Evolutionary conservation across 1,139 yeast species (phyloP).

Genomic region (Wickerhamiella infanticola): DNA sequence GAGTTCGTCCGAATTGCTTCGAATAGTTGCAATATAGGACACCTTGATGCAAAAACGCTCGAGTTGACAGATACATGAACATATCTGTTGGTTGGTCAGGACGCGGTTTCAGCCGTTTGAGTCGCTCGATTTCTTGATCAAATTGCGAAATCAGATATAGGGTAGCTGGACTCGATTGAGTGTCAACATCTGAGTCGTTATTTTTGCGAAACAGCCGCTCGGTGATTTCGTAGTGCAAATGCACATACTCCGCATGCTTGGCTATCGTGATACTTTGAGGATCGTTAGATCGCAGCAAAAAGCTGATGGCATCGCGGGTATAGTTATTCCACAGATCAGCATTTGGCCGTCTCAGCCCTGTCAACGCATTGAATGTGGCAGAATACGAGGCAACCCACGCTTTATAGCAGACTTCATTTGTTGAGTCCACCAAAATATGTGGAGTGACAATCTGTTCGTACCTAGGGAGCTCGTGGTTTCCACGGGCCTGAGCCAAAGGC

Average conservation of each 20-base stretch:
- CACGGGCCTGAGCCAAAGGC: slow-evolving; percentile 7
- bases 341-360: slow-evolving; percentile 20
- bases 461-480: slow-evolving; percentile 12
- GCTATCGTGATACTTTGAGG: slow-evolving; percentile 29
- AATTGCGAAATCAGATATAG: slow-evolving; percentile 10
- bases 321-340: slow-evolving; percentile 32
- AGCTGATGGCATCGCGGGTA: slow-evolving; percentile 45
- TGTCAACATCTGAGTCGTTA: slow-evolving; percentile 18
- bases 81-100: neutral
- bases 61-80: slow-evolving; percentile 38
- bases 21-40: slow-evolving; percentile 25
- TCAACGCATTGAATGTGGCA: slow-evolving; percentile 20
- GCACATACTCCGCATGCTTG: slow-evolving; percentile 29
- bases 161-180: slow-evolving; percentile 13
- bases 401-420: slow-evolving; percentile 23
- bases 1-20: slow-evolving; percentile 21
- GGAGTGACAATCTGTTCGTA: slow-evolving; percentile 25
- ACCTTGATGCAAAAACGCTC: slow-evolving; percentile 60
- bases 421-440: slow-evolving; percentile 23
- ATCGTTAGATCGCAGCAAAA: slow-evolving; percentile 12
- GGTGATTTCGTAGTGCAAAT: slow-evolving; percentile 46
- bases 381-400: slow-evolving; percentile 22
- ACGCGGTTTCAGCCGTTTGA: neutral
- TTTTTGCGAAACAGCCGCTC: slow-evolving; percentile 17
- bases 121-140: slow-evolving; percentile 10